Evolutionary conservation across 257 asterid species (phyloP).

Genomic region (Cordia subcordata): DNA sequence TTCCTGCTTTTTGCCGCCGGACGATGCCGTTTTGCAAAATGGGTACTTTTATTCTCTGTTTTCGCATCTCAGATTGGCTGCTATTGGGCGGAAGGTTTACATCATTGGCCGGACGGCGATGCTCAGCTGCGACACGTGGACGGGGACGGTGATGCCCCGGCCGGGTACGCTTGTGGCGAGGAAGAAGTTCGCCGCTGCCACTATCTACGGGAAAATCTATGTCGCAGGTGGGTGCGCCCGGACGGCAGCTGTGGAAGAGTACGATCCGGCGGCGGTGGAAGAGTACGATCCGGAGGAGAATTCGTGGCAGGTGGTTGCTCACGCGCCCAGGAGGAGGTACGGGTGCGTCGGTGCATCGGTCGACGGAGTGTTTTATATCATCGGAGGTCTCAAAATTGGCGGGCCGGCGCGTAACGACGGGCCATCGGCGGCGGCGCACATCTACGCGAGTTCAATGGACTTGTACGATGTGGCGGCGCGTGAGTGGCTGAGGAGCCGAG

Average conservation of each 20-base stretch:
- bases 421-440: constrained; percentile 41
- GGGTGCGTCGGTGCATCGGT: constrained; percentile 76
- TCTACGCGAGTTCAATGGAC: constrained; percentile 81
- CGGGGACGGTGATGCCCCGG: constrained; percentile 59
- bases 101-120: constrained; percentile 57
- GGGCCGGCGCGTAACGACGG: constrained; percentile 26
- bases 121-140: constrained; percentile 87
- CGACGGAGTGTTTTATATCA: constrained; percentile 64
- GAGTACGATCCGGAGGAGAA: constrained; percentile 67
- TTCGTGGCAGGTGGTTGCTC: constrained; percentile 53
- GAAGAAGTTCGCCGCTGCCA: constrained; percentile 84
- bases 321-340: constrained; percentile 65
- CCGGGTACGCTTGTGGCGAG: constrained; percentile 47
- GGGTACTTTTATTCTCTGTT: constrained; percentile 35
- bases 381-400: constrained; percentile 73
- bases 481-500: constrained; percentile 60
- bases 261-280: constrained; percentile 74
- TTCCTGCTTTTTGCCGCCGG: constrained; percentile 45
- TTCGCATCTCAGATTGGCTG: constrained; percentile 45
- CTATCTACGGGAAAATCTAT: constrained; percentile 49
- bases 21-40: constrained; percentile 16
- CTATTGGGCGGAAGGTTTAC: constrained; percentile 66
- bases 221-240: constrained; percentile 73
- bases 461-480: constrained; percentile 59
- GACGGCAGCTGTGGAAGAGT: constrained; percentile 70